Conservation (phyloP, 1,284 basidiomycete species). For the Rhodotorula sp. region DNA sequence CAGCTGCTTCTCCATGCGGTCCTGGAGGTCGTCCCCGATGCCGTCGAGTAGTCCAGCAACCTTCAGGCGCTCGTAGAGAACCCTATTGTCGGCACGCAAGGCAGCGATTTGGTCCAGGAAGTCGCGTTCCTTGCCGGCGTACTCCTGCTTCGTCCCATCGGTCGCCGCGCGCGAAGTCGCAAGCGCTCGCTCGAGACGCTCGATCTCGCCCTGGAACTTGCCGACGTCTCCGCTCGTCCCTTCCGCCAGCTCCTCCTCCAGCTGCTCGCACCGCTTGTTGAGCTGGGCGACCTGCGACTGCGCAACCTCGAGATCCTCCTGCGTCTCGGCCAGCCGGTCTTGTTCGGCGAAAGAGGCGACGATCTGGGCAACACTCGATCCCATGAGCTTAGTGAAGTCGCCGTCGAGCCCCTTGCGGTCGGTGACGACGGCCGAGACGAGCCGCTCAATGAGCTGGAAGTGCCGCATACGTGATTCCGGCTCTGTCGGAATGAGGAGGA, state of each 20-base stretch:
- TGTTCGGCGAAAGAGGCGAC: constrained; percentile 89
- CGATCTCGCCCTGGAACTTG: constrained; percentile 69
- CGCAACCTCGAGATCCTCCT: constrained; percentile 70
- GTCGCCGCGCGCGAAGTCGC: constrained; percentile 73
- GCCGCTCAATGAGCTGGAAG: constrained; percentile 89
- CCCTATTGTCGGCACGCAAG: constrained; percentile 87
- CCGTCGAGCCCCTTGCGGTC: constrained; percentile 67
- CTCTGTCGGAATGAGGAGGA: constrained; percentile 85
- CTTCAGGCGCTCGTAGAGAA: constrained; percentile 87
- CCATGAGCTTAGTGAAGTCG: constrained; percentile 80
- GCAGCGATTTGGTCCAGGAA: constrained; percentile 86
- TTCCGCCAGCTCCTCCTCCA: constrained; percentile 76
- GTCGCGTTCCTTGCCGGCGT: constrained; percentile 72
- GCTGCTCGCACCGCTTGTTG: constrained; percentile 55
- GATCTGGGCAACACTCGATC: constrained; percentile 83
- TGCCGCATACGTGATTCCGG: constrained; percentile 78
- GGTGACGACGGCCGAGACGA: constrained; percentile 88
- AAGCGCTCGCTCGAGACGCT: constrained; percentile 75
- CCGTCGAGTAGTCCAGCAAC: constrained; percentile 77
- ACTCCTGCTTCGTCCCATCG: constrained; percentile 56
- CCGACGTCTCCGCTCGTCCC: constrained; percentile 82
- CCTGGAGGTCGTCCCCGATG: constrained; percentile 75
- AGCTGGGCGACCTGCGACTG: constrained; percentile 64
- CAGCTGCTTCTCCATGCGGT: constrained; percentile 74
- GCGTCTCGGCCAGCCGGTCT: constrained; percentile 74